phyloP scores from a whole-genome alignment of 2,329 filamentous ascomycete genomes.

The Chaetomium globosum region DNA sequence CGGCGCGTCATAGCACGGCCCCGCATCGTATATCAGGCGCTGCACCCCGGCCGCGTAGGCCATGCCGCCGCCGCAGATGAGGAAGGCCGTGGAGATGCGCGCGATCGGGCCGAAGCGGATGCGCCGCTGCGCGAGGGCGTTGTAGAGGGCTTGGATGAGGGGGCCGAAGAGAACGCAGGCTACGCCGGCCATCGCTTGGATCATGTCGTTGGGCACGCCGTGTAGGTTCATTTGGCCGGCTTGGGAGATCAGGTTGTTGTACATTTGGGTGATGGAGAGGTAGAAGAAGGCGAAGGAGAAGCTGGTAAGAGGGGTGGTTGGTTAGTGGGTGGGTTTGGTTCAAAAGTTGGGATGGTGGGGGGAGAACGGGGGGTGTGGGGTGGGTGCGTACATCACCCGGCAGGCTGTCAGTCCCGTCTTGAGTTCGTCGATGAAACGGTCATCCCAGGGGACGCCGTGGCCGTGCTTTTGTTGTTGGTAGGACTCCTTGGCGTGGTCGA shows the following conservation, averaged over 20 bases:
- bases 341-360: neutral
- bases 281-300: slow-evolving; percentile 59
- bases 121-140: neutral
- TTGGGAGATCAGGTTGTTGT: slow-evolving; percentile 59
- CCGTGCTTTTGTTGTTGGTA: neutral
- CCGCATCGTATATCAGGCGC: neutral
- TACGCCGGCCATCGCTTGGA: slow-evolving; percentile 52
- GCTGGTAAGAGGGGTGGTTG: slow-evolving; percentile 17
- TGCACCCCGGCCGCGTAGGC: neutral
- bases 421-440: neutral
- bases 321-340: neutral
- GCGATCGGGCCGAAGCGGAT: neutral
- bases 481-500: neutral
- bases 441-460: neutral
- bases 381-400: neutral
- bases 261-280: slow-evolving; percentile 61
- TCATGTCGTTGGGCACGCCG: slow-evolving; percentile 56
- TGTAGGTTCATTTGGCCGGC: slow-evolving; percentile 52
- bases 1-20: neutral
- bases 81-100: neutral
- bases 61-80: neutral
- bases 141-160: neutral
- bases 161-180: slow-evolving; percentile 51
- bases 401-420: neutral
- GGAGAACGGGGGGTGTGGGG: neutral